Evolutionary conservation across 768 basidiomycete genomes (phyloP).

Genomic region (Boletus subparvulus): DNA sequence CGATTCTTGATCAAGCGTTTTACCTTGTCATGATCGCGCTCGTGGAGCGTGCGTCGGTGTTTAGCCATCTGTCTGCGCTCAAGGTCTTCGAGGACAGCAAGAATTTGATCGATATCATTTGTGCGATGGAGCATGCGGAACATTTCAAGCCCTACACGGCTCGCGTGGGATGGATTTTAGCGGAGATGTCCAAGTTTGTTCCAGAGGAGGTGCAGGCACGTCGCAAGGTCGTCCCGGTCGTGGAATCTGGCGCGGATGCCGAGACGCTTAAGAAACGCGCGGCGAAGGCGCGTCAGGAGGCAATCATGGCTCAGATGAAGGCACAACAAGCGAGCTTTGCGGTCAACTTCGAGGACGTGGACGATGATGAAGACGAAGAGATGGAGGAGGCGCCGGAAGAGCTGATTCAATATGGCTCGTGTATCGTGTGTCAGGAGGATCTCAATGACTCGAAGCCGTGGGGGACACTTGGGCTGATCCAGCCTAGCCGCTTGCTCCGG

Average conservation of each 20-base stretch:
- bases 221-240: slow-evolving; percentile 43
- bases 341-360: slow-evolving; percentile 73
- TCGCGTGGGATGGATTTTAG: slow-evolving; percentile 75
- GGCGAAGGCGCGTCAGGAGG: slow-evolving; percentile 87
- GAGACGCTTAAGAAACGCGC: slow-evolving; percentile 79
- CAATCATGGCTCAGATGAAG: slow-evolving; percentile 95
- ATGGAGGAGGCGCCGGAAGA: slow-evolving; percentile 45
- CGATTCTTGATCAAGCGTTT: slow-evolving; percentile 84
- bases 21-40: slow-evolving; percentile 85
- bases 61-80: slow-evolving; percentile 56
- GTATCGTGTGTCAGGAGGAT: slow-evolving; percentile 98
- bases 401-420: slow-evolving; percentile 75
- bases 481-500: slow-evolving; percentile 83
- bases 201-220: slow-evolving; percentile 55
- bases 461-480: slow-evolving; percentile 83
- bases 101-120: slow-evolving; percentile 70
- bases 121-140: slow-evolving; percentile 74
- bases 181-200: slow-evolving; percentile 53
- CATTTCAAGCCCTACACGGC: slow-evolving; percentile 70
- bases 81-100: slow-evolving; percentile 58
- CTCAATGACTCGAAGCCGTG: slow-evolving; percentile 71
- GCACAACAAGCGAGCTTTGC: slow-evolving; percentile 88
- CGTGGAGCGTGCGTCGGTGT: slow-evolving; percentile 63
- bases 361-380: slow-evolving; percentile 61
- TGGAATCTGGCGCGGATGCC: slow-evolving; percentile 42